Evolutionary conservation across 345 rosid species (phyloP).

Genomic region (Salix udensis): DNA sequence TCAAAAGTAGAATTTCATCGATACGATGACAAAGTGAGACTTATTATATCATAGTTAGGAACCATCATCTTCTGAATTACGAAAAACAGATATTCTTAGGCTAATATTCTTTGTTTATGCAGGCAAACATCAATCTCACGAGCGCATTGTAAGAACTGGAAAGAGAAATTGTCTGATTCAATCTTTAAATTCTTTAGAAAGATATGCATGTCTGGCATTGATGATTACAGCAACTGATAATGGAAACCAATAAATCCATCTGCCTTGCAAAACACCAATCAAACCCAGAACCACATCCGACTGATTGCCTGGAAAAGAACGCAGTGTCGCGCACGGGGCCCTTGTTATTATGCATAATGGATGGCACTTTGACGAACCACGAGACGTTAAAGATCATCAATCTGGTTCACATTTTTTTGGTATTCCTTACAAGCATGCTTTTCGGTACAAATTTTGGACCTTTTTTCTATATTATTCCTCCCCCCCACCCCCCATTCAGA

Average conservation of each 20-base stretch:
- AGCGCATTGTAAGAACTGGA: too few species aligned
- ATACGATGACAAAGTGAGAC: too few species aligned
- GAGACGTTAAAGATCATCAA: conserved; percentile 28
- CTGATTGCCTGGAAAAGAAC: not conserved
- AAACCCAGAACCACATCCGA: not conserved
- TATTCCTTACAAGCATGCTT: conserved; percentile 21
- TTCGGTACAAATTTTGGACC: conserved; percentile 26
- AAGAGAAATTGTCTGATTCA: too few species aligned
- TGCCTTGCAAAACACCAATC: conserved; percentile 5
- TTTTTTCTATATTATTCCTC: conserved; percentile 1
- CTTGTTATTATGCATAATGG: conserved; percentile 25
- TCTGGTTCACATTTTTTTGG: conserved; percentile 16
- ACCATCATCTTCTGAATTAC: too few species aligned
- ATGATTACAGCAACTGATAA: conserved; percentile 9
- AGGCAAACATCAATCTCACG: too few species aligned
- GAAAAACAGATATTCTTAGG: too few species aligned
- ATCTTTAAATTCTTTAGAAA: too few species aligned
- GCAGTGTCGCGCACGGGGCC: conserved; percentile 17
- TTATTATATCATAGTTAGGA: too few species aligned
- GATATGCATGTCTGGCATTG: not conserved
- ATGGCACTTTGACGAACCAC: conserved; percentile 30
- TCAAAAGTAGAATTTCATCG: too few species aligned
- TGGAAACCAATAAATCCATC: not conserved
- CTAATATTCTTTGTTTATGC: too few species aligned
- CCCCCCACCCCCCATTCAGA: not conserved